Evolutionary conservation across 2,329 filamentous ascomycete genomes (phyloP).

Genomic region (Cladosporium sphaerospermum): DNA sequence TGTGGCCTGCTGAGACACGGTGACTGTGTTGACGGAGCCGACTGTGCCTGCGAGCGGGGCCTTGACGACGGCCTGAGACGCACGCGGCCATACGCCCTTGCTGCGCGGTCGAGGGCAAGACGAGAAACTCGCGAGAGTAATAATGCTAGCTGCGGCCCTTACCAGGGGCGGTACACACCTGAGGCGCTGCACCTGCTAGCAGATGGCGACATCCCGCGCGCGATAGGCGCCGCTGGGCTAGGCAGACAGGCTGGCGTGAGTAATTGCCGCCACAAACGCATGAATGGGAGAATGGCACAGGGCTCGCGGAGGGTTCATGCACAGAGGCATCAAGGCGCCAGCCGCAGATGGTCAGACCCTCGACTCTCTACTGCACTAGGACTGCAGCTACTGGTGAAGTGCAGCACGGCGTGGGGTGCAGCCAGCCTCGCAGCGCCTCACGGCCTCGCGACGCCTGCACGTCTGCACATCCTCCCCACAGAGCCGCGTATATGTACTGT

Average conservation of each 20-base stretch:
- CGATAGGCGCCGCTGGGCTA: neutral
- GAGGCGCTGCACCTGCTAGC: neutral
- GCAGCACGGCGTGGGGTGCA: no score
- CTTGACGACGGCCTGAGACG: neutral
- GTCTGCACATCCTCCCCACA: no score
- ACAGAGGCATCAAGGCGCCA: no score
- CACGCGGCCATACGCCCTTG: neutral
- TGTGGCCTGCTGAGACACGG: slow-evolving; percentile 2
- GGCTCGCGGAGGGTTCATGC: no score
- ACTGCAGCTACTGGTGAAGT: no score
- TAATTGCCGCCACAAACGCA: slow-evolving; percentile 3
- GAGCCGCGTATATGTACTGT: no score
- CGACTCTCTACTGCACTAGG: no score
- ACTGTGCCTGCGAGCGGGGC: neutral
- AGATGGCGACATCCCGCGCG: slow-evolving; percentile 3
- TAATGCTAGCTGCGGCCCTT: neutral
- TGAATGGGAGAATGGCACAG: no score
- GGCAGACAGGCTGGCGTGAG: neutral
- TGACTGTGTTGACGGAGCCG: neutral
- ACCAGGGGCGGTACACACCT: slow-evolving; percentile 1
- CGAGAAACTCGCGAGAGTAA: neutral
- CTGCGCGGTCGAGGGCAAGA: neutral
- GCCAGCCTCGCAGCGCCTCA: no score
- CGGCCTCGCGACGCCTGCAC: no score
- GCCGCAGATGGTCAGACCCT: no score